Base-by-base conservation (phyloP, 2,329 filamentous ascomycete species). In the Xylariaceae sp. region DNA sequence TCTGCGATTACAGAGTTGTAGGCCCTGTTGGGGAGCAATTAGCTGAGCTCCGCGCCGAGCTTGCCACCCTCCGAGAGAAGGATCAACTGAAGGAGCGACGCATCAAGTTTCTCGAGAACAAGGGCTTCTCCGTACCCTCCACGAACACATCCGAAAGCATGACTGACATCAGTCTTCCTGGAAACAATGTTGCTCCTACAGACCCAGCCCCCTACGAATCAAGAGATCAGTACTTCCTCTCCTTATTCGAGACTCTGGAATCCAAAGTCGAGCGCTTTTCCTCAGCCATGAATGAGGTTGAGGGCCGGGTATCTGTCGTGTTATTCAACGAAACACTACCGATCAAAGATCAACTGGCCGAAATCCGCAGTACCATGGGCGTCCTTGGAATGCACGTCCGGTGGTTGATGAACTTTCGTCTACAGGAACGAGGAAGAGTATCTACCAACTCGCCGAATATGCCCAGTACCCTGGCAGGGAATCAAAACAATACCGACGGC, bases 311-410 rank as follows among this genome's bases (percentile, higher is more conserved):
- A 57, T 79, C 74, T 23, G 75, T 81, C 63, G 75, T 79, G 71
- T 71, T 80, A 7, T 71, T 83, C 57, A 82, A 81, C 54, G 77
- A 83, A 60, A 75, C 79, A 5, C 72, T 80, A 56, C 78, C 76
- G 6, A 74, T 83, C 49, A 78, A 80, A 45, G 79, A 83, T 47
- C 77, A 82, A 61, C 71, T 83, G n/a, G 73, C 75, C 4, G 80
- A 83, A 59, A 66, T 80, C 34, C 69, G 74, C 35, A 79, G 74
- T 63, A 79, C 73, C 52, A 67, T 79, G 48, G 77, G 77, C 40
- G 75, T 79, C 55, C 69, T 81, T 35, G 72, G 73, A 43, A 80
- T 80, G 76, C 76, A 81, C 52, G 74, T 80, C 36, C 74, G 75
- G 45, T 80, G 76, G 76, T 67, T 80, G 22, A 71, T 80, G 60